phyloP scores from a whole-genome alignment of 306 rosid species.

The Hippophae gyantsensis region DNA sequence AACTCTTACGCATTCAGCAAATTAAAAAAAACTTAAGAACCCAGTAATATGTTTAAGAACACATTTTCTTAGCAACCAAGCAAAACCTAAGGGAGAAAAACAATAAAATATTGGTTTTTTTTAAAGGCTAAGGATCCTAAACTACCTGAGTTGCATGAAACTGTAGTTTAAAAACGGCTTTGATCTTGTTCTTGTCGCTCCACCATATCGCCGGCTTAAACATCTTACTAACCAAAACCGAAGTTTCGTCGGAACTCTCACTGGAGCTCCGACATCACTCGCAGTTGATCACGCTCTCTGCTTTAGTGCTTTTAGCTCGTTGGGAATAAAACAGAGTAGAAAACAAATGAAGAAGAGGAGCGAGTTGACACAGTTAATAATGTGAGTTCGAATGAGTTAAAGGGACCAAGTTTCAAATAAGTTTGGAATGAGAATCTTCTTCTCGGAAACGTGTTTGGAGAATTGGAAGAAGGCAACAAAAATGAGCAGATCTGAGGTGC shows the following conservation, averaged over 20 bases:
- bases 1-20: neutral
- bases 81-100: constrained; percentile 13
- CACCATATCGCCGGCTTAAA: constrained; percentile 87
- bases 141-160: constrained; percentile 72
- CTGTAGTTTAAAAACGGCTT: constrained; percentile 63
- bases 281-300: neutral
- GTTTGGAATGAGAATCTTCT: constrained; percentile 2
- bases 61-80: constrained; percentile 26
- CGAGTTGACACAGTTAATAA: constrained; percentile 7
- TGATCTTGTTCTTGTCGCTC: constrained; percentile 72
- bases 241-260: constrained; percentile 18
- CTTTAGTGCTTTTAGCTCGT: constrained; percentile 12
- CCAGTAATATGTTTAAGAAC: neutral
- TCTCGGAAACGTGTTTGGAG: constrained; percentile 17
- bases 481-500: constrained; percentile 29
- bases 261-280: constrained; percentile 12
- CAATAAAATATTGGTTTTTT: neutral
- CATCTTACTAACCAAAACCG: constrained; percentile 30
- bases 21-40: neutral
- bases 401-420: neutral
- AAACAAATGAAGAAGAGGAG: constrained; percentile 3
- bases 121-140: constrained; percentile 1
- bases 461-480: constrained; percentile 8
- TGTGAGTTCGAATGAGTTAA: neutral
- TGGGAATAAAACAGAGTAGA: neutral